Evolutionary conservation across 352 stramenopile genomes (phyloP).

Genomic region (Aphanomyces astaci): DNA sequence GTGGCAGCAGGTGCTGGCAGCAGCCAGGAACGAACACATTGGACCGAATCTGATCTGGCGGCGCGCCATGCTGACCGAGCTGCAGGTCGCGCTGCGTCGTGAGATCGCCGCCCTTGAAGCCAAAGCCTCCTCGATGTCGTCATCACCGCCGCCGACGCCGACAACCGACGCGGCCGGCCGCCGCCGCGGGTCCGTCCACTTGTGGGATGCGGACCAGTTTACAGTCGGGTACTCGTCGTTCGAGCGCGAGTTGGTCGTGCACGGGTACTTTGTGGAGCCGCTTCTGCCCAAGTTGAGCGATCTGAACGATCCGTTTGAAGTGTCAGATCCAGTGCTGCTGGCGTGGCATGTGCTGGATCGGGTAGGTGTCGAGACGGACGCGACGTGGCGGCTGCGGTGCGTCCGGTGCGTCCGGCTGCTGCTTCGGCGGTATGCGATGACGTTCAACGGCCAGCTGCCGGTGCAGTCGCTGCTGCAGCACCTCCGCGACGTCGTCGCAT

Average conservation of each 20-base stretch:
- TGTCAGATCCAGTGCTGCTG: conserved; percentile 51
- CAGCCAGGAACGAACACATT: conserved; percentile 49
- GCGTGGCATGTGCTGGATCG: conserved; percentile 76
- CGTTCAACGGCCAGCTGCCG: conserved; percentile 67
- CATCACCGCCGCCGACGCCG: conserved; percentile 24
- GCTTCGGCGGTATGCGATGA: conserved; percentile 69
- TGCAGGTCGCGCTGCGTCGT: conserved; percentile 40
- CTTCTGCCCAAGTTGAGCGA: conserved; percentile 63
- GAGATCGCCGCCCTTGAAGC: conserved; percentile 51
- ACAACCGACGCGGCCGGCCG: too few relatives aligned
- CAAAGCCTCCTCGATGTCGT: conserved; percentile 26
- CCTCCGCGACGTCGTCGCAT: conserved; percentile 27
- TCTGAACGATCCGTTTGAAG: conserved; percentile 54
- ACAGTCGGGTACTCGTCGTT: conserved; percentile 68
- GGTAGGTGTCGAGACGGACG: conserved; percentile 50
- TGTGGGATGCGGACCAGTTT: conserved; percentile 79
- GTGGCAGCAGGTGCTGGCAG: conserved; percentile 62
- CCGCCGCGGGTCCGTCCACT: conserved; percentile 30
- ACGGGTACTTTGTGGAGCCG: conserved; percentile 71
- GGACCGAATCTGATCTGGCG: conserved; percentile 68
- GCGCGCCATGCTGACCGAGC: conserved; percentile 48
- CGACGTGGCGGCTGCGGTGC: conserved; percentile 49
- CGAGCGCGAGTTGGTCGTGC: conserved; percentile 62
- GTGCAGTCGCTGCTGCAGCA: conserved; percentile 48
- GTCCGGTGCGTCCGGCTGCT: conserved; percentile 59